Base-by-base conservation (phyloP, 495 filamentous ascomycete genomes). In the Opeltia flavorubescens region DNA sequence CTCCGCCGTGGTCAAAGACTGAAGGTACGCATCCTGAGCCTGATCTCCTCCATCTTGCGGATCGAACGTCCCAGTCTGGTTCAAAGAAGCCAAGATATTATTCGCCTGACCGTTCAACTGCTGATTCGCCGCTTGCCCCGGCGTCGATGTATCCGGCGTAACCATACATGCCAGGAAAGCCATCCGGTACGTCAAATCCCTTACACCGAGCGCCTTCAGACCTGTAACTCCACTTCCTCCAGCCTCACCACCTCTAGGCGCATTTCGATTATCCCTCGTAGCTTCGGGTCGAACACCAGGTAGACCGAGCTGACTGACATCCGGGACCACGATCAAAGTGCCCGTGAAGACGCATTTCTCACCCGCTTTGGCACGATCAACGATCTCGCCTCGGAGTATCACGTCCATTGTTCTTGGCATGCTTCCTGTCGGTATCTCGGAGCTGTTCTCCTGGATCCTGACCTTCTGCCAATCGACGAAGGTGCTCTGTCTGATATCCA, bases 381-480 rank as follows among this genome's bases (percentile, higher is more conserved):
- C 91, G 66, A 96, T 94, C 64, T 99, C 91, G 49, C 93, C 93
- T 49, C 93, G 78, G n/a, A 99, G 66, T 53, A 99, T 95, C 20
- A 99, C 79, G 55, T 99, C 91, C 78, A 99, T 87, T 4, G 91
- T 99, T 34, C 91, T 77, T 3, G 91, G 91, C 91, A 99, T 99
- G 64, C 87, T 95, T 33, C 91, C 91, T 1, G 91, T 99, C 0
- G 91, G 91, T 40, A 99, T 99, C 62, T 99, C 91, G 15, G 88
- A 89, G 44, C 86, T 91, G 61, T 95, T 96, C 65, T 99, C 91
- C 62, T 99, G 91, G 26, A 96, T 82, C 43, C 93, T 80, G 20
- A 96, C 84, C 60, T 96, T 96, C 53, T 99, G 91, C 91, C 91
- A 99, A 64, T 99, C 91, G 18, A 96, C 83, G 57, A 99, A 99